phyloP scores from a whole-genome alignment of 1,284 basidiomycete species.

The Ceratobasidium sp. region DNA sequence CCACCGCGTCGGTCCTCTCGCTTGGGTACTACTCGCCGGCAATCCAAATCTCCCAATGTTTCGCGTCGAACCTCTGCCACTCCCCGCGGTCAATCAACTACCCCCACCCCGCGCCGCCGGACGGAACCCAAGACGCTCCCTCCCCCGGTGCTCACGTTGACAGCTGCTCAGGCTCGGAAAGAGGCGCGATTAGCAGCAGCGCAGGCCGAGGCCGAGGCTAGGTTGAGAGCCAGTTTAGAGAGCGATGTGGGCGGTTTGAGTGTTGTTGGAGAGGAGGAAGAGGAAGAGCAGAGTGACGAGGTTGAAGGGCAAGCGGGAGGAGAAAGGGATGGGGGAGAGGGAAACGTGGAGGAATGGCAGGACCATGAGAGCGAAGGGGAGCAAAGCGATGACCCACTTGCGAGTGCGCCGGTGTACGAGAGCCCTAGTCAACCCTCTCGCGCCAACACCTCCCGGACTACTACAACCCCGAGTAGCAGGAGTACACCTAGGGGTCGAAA shows the following conservation, averaged over 20 bases:
- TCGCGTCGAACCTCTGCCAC: constrained; percentile 23
- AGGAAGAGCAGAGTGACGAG: not conserved
- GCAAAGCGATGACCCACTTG: constrained; percentile 11
- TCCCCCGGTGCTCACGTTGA: constrained; percentile 18
- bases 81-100: constrained; percentile 22
- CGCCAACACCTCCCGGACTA: not conserved
- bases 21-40: constrained; percentile 5
- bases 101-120: constrained; percentile 13
- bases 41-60: constrained; percentile 16
- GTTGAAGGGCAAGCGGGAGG: not conserved
- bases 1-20: not conserved
- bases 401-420: not conserved
- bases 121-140: constrained; percentile 36
- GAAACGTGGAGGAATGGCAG: not conserved
- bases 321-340: not conserved
- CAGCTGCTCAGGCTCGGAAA: constrained; percentile 13
- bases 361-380: not conserved
- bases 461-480: not conserved
- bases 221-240: constrained; percentile 12
- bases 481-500: not conserved
- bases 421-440: constrained; percentile 1
- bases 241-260: constrained; percentile 14
- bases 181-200: constrained; percentile 31
- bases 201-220: constrained; percentile 32
- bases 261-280: constrained; percentile 26